phyloP scores from a whole-genome alignment of 371 early-diverging fungal species.

The Capillidium heterosporum region DNA sequence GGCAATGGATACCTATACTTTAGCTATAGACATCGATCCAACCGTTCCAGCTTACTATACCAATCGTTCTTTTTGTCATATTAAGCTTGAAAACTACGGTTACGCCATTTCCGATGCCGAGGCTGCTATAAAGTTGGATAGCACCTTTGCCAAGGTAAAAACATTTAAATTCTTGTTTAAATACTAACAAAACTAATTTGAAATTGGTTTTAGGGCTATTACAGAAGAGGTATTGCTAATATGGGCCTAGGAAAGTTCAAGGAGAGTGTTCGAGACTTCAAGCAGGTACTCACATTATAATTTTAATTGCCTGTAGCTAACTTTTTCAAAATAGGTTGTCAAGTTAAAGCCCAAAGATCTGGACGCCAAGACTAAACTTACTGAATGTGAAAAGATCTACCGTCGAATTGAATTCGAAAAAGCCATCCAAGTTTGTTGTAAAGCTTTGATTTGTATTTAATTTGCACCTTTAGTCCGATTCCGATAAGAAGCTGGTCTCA shows the following conservation, averaged over 20 bases:
- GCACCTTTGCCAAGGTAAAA: conserved; percentile 58
- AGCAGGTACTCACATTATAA: conserved; percentile 28
- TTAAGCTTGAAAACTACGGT: conserved; percentile 75
- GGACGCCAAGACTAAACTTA: conserved; percentile 42
- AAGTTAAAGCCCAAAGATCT: conserved; percentile 46
- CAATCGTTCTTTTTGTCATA: conserved; percentile 83
- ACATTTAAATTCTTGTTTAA: not conserved
- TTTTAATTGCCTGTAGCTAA: conserved; percentile 14
- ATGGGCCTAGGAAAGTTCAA: conserved; percentile 68
- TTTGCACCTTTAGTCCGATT: conserved; percentile 15
- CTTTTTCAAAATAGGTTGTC: conserved; percentile 21
- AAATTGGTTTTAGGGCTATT: conserved; percentile 39
- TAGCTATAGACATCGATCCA: conserved; percentile 66
- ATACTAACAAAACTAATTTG: not conserved
- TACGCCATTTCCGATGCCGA: conserved; percentile 79
- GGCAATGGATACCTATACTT: conserved; percentile 69
- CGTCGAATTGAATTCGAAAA: conserved; percentile 77
- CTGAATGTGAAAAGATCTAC: conserved; percentile 77
- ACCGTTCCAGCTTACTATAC: conserved; percentile 70
- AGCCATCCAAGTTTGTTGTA: conserved; percentile 52
- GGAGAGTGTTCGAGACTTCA: conserved; percentile 67
- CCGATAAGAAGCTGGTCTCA: conserved; percentile 20
- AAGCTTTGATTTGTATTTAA: not conserved
- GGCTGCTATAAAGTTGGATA: conserved; percentile 64
- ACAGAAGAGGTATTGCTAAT: conserved; percentile 73